Base-by-base conservation (phyloP, 2,329 filamentous ascomycete species). In the Aspergillus thermomutatus region DNA sequence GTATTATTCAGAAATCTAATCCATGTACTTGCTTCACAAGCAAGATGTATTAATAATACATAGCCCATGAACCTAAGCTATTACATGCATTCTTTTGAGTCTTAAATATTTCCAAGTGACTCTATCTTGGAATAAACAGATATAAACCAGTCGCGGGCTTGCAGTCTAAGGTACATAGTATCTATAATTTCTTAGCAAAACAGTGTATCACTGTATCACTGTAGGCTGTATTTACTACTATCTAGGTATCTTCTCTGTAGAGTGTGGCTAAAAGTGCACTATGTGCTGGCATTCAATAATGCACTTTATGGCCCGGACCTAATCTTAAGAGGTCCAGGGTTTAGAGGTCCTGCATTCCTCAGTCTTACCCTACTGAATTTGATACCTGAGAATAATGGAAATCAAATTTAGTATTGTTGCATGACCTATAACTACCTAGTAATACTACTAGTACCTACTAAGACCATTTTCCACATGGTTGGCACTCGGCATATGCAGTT, bases 401-500 rank as follows among this genome's bases (percentile, higher is more conserved):
- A n/a, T 45, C 10, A 21, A 23, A 23, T 45, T 45, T 45, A 45
- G 41, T 45, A 9, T 45, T 45, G 41, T 45, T 23, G 41, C 41
- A 45, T 21, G 41, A 7, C 19, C 41, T n/a, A 34, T 34, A 6
- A 45, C 21, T 23, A 23, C 7, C 40, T 43, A 34, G 11, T 43
- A 21, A 17, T 43, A 21, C 40, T 5, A n/a, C 1, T 14, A n/a
- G 31, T 34, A 34, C 4, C 11, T 14, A 11, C 17, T 3, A 14
- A 9, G 4, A 14, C 5, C 31, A 37, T 37, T 37, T 48, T 37
- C 67, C 68, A 69, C 67, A 70, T 70, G 68, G 68, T 70, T 70
- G 68, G 67, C 67, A 71, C 56, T 70, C 70, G 68, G 67, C 67
- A 71, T 55, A 64, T 69, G 65, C 63, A 64, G 28, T 45, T 61